Conservation (phyloP, 495 filamentous ascomycete species). For the Talaromyces nanjingensis region DNA sequence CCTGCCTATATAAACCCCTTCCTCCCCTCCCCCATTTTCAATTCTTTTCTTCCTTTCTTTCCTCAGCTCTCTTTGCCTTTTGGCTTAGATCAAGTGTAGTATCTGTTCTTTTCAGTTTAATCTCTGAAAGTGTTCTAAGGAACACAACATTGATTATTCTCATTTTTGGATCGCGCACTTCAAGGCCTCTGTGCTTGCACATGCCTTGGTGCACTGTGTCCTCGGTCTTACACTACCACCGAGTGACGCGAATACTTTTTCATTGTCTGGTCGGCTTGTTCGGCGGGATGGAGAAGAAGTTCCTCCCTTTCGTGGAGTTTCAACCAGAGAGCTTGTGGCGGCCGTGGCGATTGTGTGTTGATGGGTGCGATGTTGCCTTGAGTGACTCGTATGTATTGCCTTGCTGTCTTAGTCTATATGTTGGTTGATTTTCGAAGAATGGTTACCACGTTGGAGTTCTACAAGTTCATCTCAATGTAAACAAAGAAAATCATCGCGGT, state of each 20-base stretch:
- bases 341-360: too few species aligned
- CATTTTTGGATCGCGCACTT: conserved; percentile 58
- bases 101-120: conserved; percentile 99
- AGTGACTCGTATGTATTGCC: too few species aligned
- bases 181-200: conserved; percentile 74
- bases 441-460: not conserved
- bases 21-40: conserved; percentile 18
- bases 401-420: too few species aligned
- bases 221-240: conserved; percentile 83
- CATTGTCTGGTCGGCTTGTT: conserved; percentile 50
- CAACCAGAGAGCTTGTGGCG: too few species aligned
- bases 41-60: conserved; percentile 42
- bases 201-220: conserved; percentile 70
- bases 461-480: not conserved
- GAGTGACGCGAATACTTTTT: conserved; percentile 73
- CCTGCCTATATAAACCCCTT: conserved; percentile 23
- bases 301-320: too few species aligned
- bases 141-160: conserved; percentile 76
- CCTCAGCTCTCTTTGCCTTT: conserved; percentile 52
- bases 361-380: too few species aligned
- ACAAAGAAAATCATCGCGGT: too few species aligned
- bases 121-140: conserved; percentile 62
- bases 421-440: not conserved
- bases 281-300: conserved; percentile 57
- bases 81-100: conserved; percentile 95